A percentile compares a stretch with the other conserved stretches of the same genome.
phyloP scores from a whole-genome alignment of 2,329 filamentous ascomycete species.

The Coniochaeta hoffmannii region DNA sequence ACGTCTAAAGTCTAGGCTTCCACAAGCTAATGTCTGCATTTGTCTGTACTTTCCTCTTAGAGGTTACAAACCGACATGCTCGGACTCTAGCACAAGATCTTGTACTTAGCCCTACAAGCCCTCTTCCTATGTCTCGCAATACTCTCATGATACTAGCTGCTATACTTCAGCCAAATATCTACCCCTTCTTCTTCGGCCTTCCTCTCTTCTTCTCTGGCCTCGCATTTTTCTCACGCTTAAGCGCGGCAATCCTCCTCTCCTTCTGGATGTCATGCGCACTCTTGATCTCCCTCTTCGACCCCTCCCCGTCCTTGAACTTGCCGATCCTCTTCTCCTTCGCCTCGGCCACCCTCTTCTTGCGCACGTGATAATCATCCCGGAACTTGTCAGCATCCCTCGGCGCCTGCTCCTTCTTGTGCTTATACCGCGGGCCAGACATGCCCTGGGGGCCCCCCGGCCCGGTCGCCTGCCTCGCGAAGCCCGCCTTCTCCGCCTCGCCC shows the following conservation, averaged over 20 bases:
- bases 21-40: too few species aligned
- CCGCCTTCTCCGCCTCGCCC: constrained; percentile 66
- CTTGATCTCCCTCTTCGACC: constrained; percentile 72
- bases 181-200: constrained; percentile 8
- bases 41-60: too few species aligned
- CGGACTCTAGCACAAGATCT: background rate
- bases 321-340: constrained; percentile 79
- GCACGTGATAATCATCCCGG: constrained; percentile 80
- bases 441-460: constrained; percentile 17
- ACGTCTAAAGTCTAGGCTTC: too few species aligned
- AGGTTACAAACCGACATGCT: background rate
- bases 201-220: constrained; percentile 58
- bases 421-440: constrained; percentile 52
- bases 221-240: constrained; percentile 79
- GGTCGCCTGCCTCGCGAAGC: constrained; percentile 17
- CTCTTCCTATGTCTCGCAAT: background rate
- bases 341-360: constrained; percentile 83
- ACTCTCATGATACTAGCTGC: background rate
- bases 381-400: constrained; percentile 92
- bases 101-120: too few species aligned
- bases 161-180: background rate
- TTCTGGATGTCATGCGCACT: constrained; percentile 79
- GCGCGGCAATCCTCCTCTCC: constrained; percentile 69
- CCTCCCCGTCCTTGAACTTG: constrained; percentile 63
- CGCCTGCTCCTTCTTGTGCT: constrained; percentile 79